These are phyloP conservation scores for Fusarium piperis DNA, from an alignment of 2,329 filamentous ascomycete species.

Conservation along the genomic window DNA sequence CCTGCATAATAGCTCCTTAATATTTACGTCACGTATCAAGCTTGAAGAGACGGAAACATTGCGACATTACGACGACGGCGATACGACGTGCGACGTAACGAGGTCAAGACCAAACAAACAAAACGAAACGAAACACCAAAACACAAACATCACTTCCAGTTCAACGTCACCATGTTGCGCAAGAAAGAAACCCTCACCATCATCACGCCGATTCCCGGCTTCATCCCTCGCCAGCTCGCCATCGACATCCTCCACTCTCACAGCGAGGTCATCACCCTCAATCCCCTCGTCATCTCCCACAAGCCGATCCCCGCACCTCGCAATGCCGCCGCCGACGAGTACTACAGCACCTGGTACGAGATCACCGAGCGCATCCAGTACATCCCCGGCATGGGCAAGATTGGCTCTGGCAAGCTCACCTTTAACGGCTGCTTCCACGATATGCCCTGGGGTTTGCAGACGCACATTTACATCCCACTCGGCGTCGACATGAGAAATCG, in stretches of 20 bases:
- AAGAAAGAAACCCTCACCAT: slow-evolving; percentile 75
- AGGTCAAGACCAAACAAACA: background rate
- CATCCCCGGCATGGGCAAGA: slow-evolving; percentile 71
- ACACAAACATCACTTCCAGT: background rate
- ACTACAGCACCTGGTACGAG: slow-evolving; percentile 79
- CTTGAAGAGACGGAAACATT: background rate
- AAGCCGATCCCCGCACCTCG: slow-evolving; percentile 73
- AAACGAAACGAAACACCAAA: slow-evolving; percentile 20
- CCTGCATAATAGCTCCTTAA: background rate
- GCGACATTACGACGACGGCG: slow-evolving; percentile 1
- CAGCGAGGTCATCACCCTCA: slow-evolving; percentile 75
- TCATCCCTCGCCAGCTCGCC: slow-evolving; percentile 76
- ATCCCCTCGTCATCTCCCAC: slow-evolving; percentile 73
- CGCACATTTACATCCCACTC: slow-evolving; percentile 75
- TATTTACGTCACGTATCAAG: background rate
- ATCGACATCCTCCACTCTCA: slow-evolving; percentile 78
- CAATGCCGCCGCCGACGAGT: slow-evolving; percentile 74
- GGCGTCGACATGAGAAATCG: slow-evolving; percentile 74
- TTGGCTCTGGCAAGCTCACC: slow-evolving; percentile 71
- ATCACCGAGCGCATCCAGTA: slow-evolving; percentile 76
- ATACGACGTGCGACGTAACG: background rate
- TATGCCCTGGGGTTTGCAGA: slow-evolving; percentile 77
- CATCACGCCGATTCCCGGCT: slow-evolving; percentile 74
- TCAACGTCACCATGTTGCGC: slow-evolving; percentile 57
- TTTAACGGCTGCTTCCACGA: slow-evolving; percentile 79